Percentiles rank a stretch among this genome's conserved stretches.
Conservation (phyloP, 1,139 yeast genomes). For the Suhomyces bokatorum region DNA sequence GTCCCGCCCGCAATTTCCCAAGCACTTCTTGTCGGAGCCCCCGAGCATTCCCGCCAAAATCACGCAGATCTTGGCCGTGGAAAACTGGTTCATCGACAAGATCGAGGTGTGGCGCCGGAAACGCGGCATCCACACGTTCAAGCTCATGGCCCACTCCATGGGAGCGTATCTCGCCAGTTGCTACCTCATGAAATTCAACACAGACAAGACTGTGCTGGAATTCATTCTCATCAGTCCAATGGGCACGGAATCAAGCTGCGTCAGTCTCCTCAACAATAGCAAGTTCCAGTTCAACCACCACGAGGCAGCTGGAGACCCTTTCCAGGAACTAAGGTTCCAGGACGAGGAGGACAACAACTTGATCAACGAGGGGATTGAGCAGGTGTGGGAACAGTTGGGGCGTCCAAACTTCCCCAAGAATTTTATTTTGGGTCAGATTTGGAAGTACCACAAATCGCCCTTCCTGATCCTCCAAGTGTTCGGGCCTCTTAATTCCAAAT, state of each 20-base stretch:
- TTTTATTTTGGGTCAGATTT: slow-evolving; percentile 32
- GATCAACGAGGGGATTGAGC: slow-evolving; percentile 22
- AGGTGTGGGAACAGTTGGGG: slow-evolving; percentile 39
- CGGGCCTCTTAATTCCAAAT: slow-evolving; percentile 45
- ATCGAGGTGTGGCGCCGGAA: slow-evolving; percentile 40
- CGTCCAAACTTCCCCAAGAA: slow-evolving; percentile 43
- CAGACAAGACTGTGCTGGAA: slow-evolving; percentile 20
- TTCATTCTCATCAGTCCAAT: slow-evolving; percentile 44
- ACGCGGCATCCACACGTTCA: slow-evolving; percentile 28
- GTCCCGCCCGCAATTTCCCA: slow-evolving; percentile 42
- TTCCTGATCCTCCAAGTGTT: slow-evolving; percentile 40
- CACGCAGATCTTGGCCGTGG: slow-evolving; percentile 35
- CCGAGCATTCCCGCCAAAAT: slow-evolving; percentile 25
- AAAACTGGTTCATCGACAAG: slow-evolving; percentile 46
- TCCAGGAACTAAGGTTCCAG: slow-evolving; percentile 17
- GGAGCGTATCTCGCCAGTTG: slow-evolving; percentile 46
- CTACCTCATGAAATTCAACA: slow-evolving; percentile 43
- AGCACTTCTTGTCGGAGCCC: slow-evolving; percentile 28
- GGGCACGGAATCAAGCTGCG: slow-evolving; percentile 46
- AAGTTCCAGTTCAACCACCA: slow-evolving; percentile 38
- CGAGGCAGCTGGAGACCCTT: slow-evolving; percentile 25
- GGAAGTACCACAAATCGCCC: slow-evolving; percentile 45
- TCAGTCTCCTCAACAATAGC: slow-evolving; percentile 36
- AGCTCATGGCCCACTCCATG: slow-evolving; percentile 46
- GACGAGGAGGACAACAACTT: slow-evolving; percentile 17